Evolutionary conservation across 805 yeast genomes (phyloP).

Genomic region (Metschnikowia bowlesiae): DNA sequence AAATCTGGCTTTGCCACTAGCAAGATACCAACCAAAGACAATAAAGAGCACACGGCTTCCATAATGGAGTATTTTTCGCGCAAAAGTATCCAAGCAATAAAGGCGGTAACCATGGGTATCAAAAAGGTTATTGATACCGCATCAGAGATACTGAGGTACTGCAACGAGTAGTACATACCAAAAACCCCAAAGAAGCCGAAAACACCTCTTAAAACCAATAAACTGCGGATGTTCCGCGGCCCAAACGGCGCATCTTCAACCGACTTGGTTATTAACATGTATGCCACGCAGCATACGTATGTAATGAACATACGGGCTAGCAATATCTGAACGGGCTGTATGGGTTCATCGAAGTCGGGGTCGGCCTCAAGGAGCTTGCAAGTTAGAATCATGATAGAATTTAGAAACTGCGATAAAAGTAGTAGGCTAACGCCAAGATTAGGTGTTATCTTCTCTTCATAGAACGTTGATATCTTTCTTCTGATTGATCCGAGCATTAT

Average conservation of each 20-base stretch:
- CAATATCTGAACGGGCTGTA: constrained; percentile 75
- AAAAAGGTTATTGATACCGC: constrained; percentile 77
- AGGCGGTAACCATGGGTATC: constrained; percentile 70
- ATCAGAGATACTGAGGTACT: constrained; percentile 73
- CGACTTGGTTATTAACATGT: constrained; percentile 46
- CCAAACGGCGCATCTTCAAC: constrained; percentile 69
- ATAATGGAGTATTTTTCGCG: constrained; percentile 60
- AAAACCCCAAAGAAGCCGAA: constrained; percentile 75
- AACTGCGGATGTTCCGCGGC: constrained; percentile 50
- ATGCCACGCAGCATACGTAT: constrained; percentile 49
- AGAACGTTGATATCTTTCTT: neutral
- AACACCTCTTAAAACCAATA: constrained; percentile 58
- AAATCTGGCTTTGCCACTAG: constrained; percentile 79
- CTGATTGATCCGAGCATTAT: constrained; percentile 1
- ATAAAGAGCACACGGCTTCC: constrained; percentile 65
- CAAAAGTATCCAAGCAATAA: constrained; percentile 64
- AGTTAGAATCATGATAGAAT: constrained; percentile 69
- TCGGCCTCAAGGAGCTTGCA: constrained; percentile 73
- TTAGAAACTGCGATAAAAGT: constrained; percentile 64
- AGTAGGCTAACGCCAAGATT: constrained; percentile 52
- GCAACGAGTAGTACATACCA: constrained; percentile 69
- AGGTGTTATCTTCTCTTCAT: constrained; percentile 9
- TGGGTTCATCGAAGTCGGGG: constrained; percentile 51
- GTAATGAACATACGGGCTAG: constrained; percentile 77
- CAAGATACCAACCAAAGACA: constrained; percentile 72